These are phyloP conservation scores for Fusarium clavum DNA, from an alignment of 2,329 filamentous ascomycete genomes.

Conservation along the genomic window DNA sequence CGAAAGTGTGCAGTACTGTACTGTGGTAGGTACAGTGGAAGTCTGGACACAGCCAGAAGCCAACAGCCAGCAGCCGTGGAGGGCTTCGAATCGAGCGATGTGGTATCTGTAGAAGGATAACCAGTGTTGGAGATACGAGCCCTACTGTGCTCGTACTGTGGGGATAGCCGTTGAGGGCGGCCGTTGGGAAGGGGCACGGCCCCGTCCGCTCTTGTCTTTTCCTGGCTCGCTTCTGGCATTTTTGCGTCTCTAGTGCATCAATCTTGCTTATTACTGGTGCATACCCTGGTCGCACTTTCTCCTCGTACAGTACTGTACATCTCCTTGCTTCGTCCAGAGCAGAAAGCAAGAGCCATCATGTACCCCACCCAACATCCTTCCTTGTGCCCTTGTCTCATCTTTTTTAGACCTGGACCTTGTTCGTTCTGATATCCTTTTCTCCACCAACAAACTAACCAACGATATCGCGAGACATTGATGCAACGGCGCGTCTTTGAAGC, in stretches of 20 bases:
- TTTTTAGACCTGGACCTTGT: conserved; percentile 30
- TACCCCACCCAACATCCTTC: conserved; percentile 20
- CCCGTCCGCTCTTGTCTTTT: conserved; percentile 44
- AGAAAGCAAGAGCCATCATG: conserved; percentile 11
- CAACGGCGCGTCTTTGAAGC: conserved; percentile 43
- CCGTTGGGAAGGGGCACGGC: conserved; percentile 47
- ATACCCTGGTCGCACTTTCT: conserved; percentile 18
- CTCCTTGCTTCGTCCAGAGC: conserved; percentile 34
- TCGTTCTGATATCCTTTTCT: conserved; percentile 34
- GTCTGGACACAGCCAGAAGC: conserved; percentile 7
- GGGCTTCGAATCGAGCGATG: conserved; percentile 31
- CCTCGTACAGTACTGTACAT: conserved; percentile 14
- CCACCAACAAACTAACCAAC: conserved; percentile 45
- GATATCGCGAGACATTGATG: conserved; percentile 42
- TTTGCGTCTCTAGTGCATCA: conserved; percentile 35
- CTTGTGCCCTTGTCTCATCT: conserved; percentile 42
- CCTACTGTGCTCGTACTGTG: conserved; percentile 39
- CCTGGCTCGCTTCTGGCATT: conserved; percentile 37
- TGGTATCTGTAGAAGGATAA: conserved; percentile 9
- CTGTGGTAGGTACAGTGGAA: conserved; percentile 1
- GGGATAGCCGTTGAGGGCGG: conserved; percentile 45
- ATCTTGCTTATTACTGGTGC: conserved; percentile 26
- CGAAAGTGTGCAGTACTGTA: conserved; percentile 4
- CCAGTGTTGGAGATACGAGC: conserved; percentile 18
- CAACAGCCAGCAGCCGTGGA: neutral